Conservation (phyloP, 108 stramenopile genomes). For the Fragilariopsis cylindrus region DNA sequence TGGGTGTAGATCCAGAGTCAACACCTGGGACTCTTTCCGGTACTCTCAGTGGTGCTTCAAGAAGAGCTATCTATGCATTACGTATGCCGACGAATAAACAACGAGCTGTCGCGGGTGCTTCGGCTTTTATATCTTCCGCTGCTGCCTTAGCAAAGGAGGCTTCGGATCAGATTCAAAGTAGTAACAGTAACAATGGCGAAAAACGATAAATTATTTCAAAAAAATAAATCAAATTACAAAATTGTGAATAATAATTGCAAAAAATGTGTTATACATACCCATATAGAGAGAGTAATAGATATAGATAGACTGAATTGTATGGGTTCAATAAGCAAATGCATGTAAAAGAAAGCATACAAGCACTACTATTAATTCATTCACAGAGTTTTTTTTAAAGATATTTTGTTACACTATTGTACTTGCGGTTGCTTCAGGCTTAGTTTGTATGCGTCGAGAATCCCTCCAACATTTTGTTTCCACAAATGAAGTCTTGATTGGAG, state of each 20-base stretch:
- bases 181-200: not conserved
- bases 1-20: slow-evolving; percentile 46
- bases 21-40: slow-evolving; percentile 60
- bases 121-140: slow-evolving; percentile 24
- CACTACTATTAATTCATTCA: too few relatives aligned
- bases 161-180: slow-evolving; percentile 11
- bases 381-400: too few relatives aligned
- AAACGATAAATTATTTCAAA: not conserved
- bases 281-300: too few relatives aligned
- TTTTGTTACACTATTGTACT: slow-evolving; percentile 15
- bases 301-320: too few relatives aligned
- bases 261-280: too few relatives aligned
- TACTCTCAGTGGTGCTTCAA: slow-evolving; percentile 27
- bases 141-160: slow-evolving; percentile 30
- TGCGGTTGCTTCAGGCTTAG: slow-evolving; percentile 20
- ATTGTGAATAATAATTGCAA: not conserved
- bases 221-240: not conserved
- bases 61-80: slow-evolving; percentile 72
- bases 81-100: slow-evolving; percentile 78
- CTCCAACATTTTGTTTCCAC: slow-evolving; percentile 62
- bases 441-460: slow-evolving; percentile 53
- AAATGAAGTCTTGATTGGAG: slow-evolving; percentile 64
- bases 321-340: too few relatives aligned
- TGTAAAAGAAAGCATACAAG: too few relatives aligned
- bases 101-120: slow-evolving; percentile 41